These are phyloP conservation scores for Alopecurus myosuroides DNA, from an alignment of 176 grass and related monocot genomes.

Conservation along the genomic window DNA sequence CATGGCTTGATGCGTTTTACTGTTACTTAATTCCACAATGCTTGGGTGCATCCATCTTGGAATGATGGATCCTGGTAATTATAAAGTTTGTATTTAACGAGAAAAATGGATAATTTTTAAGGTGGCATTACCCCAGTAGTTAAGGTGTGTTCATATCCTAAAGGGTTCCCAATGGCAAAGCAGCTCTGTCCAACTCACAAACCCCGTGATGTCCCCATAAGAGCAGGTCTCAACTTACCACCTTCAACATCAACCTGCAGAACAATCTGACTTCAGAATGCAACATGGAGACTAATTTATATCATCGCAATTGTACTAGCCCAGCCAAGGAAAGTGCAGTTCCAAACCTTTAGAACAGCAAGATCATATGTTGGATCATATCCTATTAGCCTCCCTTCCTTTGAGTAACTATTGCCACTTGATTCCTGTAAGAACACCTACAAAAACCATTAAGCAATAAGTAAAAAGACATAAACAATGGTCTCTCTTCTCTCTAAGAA, in stretches of 20 bases:
- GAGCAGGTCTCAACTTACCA: slow-evolving; percentile 47
- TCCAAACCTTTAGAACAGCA: slow-evolving; percentile 67
- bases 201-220: slow-evolving; percentile 57
- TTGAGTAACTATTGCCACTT: slow-evolving; percentile 53
- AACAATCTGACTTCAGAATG: slow-evolving; percentile 25
- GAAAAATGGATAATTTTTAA: background rate
- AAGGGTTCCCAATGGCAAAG: slow-evolving; percentile 89
- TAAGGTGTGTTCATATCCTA: slow-evolving; percentile 79
- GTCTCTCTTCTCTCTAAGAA: background rate
- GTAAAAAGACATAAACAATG: background rate
- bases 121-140: slow-evolving; percentile 63
- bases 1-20: no score
- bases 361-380: slow-evolving; percentile 76
- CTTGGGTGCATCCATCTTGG: background rate
- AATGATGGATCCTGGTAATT: background rate
- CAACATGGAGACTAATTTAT: slow-evolving; percentile 6
- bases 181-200: slow-evolving; percentile 83
- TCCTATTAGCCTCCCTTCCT: slow-evolving; percentile 66
- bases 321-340: slow-evolving; percentile 21
- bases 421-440: slow-evolving; percentile 70
- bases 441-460: background rate
- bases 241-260: slow-evolving; percentile 53
- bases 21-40: background rate
- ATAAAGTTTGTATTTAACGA: background rate
- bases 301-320: slow-evolving; percentile 5